Percentiles rank a stretch among this genome's conserved stretches.
Conservation (phyloP, 176 grass and related monocot species). For the Eragrostis nindensis region DNA sequence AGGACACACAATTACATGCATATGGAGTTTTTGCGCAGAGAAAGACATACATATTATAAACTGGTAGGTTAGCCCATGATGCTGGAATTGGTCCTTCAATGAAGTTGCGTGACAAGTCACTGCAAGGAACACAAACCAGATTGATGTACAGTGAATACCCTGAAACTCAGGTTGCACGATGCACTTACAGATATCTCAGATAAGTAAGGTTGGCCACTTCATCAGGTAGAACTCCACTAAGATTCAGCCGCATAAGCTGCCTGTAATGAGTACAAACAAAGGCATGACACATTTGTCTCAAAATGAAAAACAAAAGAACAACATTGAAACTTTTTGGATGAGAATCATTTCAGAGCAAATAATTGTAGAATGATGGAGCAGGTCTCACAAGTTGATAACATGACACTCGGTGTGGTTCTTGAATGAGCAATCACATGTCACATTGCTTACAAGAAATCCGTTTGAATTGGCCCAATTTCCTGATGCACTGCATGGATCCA, state of each 20-base stretch:
- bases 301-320: conserved; percentile 24
- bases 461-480: conserved; percentile 52
- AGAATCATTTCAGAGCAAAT: conserved; percentile 16
- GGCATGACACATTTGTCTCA: neutral
- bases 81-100: conserved; percentile 72
- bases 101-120: conserved; percentile 77
- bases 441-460: conserved; percentile 43
- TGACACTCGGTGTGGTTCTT: conserved; percentile 64
- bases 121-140: conserved; percentile 42
- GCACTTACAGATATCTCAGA: conserved; percentile 71
- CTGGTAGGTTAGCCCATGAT: conserved; percentile 65
- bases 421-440: conserved; percentile 74
- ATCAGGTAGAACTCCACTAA: conserved; percentile 69
- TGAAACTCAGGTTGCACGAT: conserved; percentile 13
- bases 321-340: conserved; percentile 2
- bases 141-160: conserved; percentile 19
- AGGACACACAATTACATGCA: conserved; percentile 2
- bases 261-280: conserved; percentile 49
- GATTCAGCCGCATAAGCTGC: conserved; percentile 66
- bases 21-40: neutral
- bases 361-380: conserved; percentile 11
- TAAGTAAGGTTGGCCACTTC: conserved; percentile 76
- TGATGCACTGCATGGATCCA: conserved; percentile 61
- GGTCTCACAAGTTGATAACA: conserved; percentile 69
- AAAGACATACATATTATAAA: conserved; percentile 69